Percentiles rank a stretch among this genome's conserved stretches.
Evolutionary conservation across 495 filamentous ascomycete genomes (phyloP).

Genomic region (Apiosordaria backusii): DNA sequence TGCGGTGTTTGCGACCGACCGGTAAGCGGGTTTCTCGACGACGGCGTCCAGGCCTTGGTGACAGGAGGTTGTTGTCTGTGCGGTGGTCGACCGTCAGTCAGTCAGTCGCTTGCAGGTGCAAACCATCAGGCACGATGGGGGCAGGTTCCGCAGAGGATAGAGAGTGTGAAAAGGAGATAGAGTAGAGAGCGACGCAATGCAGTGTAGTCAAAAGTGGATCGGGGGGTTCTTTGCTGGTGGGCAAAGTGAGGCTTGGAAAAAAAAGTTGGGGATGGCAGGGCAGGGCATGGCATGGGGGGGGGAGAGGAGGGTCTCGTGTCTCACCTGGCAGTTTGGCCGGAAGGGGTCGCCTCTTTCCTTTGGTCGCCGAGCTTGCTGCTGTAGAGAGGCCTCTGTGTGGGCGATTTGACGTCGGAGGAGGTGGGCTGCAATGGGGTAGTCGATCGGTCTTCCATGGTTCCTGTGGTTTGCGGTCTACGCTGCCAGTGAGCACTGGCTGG

Average conservation of each 20-base stretch:
- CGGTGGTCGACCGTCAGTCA: slow-evolving; percentile 27
- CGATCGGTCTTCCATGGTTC: slow-evolving; percentile 38
- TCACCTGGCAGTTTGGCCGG: slow-evolving; percentile 34
- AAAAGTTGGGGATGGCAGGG: slow-evolving; percentile 20
- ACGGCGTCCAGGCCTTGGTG: slow-evolving; percentile 39
- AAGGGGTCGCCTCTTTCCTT: slow-evolving; percentile 23
- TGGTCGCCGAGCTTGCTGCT: slow-evolving; percentile 38
- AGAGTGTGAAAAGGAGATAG: slow-evolving; percentile 3
- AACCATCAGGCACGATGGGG: slow-evolving; percentile 3
- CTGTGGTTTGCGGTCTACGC: slow-evolving; percentile 8
- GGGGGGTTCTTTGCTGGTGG: slow-evolving; percentile 25
- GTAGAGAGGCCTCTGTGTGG: slow-evolving; percentile 29
- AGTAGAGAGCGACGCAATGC: not conserved
- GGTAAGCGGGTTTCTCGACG: slow-evolving; percentile 37
- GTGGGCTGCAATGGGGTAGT: slow-evolving; percentile 26
- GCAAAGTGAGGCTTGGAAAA: slow-evolving; percentile 15
- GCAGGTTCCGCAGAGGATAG: slow-evolving; percentile 10
- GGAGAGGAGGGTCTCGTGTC: slow-evolving; percentile 30
- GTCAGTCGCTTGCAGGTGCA: slow-evolving; percentile 7
- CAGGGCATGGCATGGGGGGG: slow-evolving; percentile 14
- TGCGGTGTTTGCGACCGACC: slow-evolving; percentile 32
- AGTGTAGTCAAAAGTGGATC: not conserved
- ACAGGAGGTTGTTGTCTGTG: slow-evolving; percentile 39
- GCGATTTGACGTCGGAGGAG: slow-evolving; percentile 30
- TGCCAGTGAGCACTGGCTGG: slow-evolving; percentile 26